A percentile compares a stretch with the other conserved stretches of the same genome.
These are phyloP conservation scores for Debaryomyces nepalensis DNA, from an alignment of 1,139 yeast genomes.

Conservation along the genomic window DNA sequence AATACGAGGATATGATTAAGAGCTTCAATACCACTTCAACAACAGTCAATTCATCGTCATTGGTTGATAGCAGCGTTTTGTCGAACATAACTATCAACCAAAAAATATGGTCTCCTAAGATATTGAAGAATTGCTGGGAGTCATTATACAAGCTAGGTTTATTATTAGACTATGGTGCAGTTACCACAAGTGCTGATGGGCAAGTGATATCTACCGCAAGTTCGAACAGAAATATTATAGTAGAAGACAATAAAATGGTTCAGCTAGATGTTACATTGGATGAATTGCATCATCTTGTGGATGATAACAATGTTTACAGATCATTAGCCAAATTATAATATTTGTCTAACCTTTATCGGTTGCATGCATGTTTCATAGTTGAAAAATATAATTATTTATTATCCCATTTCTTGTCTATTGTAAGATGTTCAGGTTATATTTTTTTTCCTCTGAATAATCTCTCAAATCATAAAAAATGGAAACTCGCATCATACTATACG, in stretches of 20 bases:
- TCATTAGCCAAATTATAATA: conserved; percentile 34
- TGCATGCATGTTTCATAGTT: conserved; percentile 1
- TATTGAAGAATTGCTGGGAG: conserved; percentile 62
- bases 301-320: conserved; percentile 36
- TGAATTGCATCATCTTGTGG: conserved; percentile 42
- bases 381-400: conserved; percentile 3
- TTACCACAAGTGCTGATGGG: conserved; percentile 41
- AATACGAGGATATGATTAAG: conserved; percentile 64
- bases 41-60: conserved; percentile 38
- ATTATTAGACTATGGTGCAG: conserved; percentile 38
- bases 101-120: conserved; percentile 53
- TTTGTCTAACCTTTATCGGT: neutral
- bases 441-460: conserved; percentile 5
- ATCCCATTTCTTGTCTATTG: neutral
- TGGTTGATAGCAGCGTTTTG: conserved; percentile 35
- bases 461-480: conserved; percentile 2
- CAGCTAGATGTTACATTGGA: conserved; percentile 52
- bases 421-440: conserved; percentile 8
- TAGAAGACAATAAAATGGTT: conserved; percentile 53
- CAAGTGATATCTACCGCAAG: conserved; percentile 35
- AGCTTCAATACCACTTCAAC: conserved; percentile 45
- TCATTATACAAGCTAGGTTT: conserved; percentile 43
- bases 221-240: conserved; percentile 34
- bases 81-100: conserved; percentile 44
- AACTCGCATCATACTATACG: conserved; percentile 8